These are phyloP conservation scores for Cladochytrium tenue DNA, from an alignment of 371 early-diverging fungal species.

Conservation along the genomic window DNA sequence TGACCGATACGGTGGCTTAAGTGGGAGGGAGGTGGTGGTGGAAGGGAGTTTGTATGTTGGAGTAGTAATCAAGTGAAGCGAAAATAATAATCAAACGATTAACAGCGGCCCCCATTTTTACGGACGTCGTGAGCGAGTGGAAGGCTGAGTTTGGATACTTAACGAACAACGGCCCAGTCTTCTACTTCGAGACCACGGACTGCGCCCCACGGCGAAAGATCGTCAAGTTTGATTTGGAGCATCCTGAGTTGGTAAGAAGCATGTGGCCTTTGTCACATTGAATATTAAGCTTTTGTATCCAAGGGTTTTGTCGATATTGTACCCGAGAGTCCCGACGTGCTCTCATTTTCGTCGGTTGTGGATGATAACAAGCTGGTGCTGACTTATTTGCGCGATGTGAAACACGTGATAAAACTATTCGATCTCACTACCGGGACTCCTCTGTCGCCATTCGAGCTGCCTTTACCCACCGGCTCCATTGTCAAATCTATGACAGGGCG, in stretches of 20 bases:
- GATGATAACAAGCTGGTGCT: conserved; percentile 58
- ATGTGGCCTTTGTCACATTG: background rate
- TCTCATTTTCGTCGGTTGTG: conserved; percentile 39
- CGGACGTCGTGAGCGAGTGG: conserved; percentile 47
- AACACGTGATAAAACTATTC: conserved; percentile 44
- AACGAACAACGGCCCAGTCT: conserved; percentile 58
- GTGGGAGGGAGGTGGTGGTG: too few relatives aligned
- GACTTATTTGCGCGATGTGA: conserved; percentile 63
- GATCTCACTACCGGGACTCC: conserved; percentile 30
- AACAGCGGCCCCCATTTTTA: conserved; percentile 12
- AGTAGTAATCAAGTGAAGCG: too few relatives aligned
- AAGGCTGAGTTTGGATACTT: conserved; percentile 54
- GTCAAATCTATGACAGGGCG: conserved; percentile 35
- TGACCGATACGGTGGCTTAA: too few relatives aligned
- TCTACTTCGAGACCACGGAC: conserved; percentile 64
- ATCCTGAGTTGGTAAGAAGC: conserved; percentile 43
- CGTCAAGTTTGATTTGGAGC: conserved; percentile 58
- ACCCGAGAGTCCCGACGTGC: conserved; percentile 53
- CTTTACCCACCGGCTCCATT: conserved; percentile 38
- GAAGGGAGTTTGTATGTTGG: too few relatives aligned
- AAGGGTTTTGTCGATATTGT: conserved; percentile 60
- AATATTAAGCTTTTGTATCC: too few relatives aligned
- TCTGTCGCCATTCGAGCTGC: conserved; percentile 25
- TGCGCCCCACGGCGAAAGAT: conserved; percentile 62
- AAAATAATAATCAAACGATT: conserved; percentile 30